A percentile compares a stretch with the other conserved stretches of the same genome.
phyloP scores from a whole-genome alignment of 176 grass and related monocot genomes.

The Oryza nivara region DNA sequence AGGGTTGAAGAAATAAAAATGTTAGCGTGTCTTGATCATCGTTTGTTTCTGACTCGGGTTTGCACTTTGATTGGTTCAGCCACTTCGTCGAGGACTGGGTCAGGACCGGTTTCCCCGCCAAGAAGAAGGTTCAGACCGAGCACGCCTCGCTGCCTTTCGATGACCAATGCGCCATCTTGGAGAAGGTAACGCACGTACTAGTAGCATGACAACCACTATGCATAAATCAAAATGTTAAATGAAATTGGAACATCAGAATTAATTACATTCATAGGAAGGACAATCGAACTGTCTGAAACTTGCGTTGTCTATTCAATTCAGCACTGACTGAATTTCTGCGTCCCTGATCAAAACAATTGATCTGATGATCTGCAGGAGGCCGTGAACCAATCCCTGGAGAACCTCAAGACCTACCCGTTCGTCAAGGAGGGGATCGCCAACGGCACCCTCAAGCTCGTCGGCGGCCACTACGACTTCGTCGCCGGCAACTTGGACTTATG shows the following conservation, averaged over 20 bases:
- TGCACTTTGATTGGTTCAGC: constrained; percentile 28
- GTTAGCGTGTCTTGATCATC: background rate
- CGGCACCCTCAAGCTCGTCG: constrained; percentile 70
- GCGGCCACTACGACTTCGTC: constrained; percentile 84
- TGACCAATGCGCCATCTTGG: constrained; percentile 67
- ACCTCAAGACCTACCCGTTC: constrained; percentile 76
- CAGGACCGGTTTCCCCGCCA: constrained; percentile 59
- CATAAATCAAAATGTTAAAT: background rate
- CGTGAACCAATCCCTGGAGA: constrained; percentile 68
- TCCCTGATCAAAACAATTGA: background rate
- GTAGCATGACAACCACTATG: background rate
- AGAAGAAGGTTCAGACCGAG: constrained; percentile 58
- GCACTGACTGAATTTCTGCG: background rate
- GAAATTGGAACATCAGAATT: background rate
- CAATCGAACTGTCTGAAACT: background rate
- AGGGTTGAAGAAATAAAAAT: background rate
- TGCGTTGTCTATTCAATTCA: background rate
- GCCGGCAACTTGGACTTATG: constrained; percentile 70
- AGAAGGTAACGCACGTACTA: constrained; percentile 51
- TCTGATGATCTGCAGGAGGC: constrained; percentile 50
- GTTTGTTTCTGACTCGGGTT: background rate
- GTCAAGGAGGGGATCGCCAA: constrained; percentile 65
- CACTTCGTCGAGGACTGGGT: constrained; percentile 97
- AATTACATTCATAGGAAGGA: background rate
- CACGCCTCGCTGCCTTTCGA: constrained; percentile 37